phyloP scores from a whole-genome alignment of 2,329 filamentous ascomycete genomes.

The Aspergillus texensis region DNA sequence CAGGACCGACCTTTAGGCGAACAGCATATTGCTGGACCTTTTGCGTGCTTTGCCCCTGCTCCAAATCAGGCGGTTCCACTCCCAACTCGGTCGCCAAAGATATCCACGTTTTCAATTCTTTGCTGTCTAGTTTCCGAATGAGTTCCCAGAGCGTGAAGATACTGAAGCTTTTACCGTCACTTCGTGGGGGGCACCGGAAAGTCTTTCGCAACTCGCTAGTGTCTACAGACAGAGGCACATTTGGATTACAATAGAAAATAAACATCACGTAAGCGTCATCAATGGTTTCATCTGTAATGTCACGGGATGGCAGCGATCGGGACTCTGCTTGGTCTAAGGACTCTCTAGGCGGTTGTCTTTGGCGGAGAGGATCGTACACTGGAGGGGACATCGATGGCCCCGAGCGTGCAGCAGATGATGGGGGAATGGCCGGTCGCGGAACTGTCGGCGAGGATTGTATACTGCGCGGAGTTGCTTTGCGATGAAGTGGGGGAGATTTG shows the following conservation, averaged over 20 bases:
- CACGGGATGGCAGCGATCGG: conserved; percentile 64
- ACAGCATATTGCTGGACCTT: conserved; percentile 96
- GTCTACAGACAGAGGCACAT: conserved; percentile 70
- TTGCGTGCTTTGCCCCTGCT: conserved; percentile 85
- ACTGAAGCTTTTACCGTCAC: conserved; percentile 83
- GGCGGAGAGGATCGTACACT: conserved; percentile 34
- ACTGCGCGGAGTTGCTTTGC: conserved; percentile 42
- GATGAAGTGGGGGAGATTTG: conserved; percentile 41
- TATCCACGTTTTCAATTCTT: conserved; percentile 91
- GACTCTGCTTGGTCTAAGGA: conserved; percentile 46
- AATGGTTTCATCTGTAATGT: conserved; percentile 70
- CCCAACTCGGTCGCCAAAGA: conserved; percentile 85
- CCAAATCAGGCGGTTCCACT: conserved; percentile 78
- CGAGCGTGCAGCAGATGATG: conserved; percentile 31
- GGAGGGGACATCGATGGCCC: conserved; percentile 47
- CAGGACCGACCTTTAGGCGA: conserved; percentile 71
- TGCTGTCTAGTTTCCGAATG: conserved; percentile 74
- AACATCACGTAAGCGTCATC: conserved; percentile 83
- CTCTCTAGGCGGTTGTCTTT: conserved; percentile 31
- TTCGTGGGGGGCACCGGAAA: conserved; percentile 80
- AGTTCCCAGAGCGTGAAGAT: conserved; percentile 76
- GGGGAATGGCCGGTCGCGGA: conserved; percentile 32
- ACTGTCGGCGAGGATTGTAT: conserved; percentile 42
- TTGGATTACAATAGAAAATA: conserved; percentile 88
- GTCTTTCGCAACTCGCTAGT: conserved; percentile 71